These are phyloP conservation scores for Yamadazyma oceani DNA, from an alignment of 1,139 yeast species.

Conservation along the genomic window DNA sequence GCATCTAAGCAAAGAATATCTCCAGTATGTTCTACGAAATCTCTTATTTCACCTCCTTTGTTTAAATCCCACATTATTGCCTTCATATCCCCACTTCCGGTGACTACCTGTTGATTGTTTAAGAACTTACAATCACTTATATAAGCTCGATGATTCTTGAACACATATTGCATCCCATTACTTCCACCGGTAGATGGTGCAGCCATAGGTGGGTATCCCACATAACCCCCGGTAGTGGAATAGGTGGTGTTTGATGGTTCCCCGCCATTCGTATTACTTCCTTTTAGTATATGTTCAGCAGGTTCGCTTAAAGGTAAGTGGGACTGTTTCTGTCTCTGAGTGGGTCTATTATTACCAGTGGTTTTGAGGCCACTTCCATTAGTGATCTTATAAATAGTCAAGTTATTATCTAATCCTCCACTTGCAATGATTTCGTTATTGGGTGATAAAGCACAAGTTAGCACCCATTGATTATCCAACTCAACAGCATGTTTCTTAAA, in stretches of 20 bases:
- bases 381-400: conserved; percentile 64
- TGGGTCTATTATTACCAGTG: neutral
- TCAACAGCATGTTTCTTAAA: conserved; percentile 69
- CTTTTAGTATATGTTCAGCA: neutral
- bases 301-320: neutral
- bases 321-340: neutral
- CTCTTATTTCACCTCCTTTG: conserved; percentile 53
- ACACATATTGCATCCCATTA: conserved; percentile 41
- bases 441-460: conserved; percentile 73
- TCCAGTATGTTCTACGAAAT: conserved; percentile 75
- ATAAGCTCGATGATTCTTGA: conserved; percentile 83
- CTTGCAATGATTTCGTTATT: conserved; percentile 66
- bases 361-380: neutral
- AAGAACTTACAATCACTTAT: conserved; percentile 74
- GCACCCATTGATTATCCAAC: conserved; percentile 74
- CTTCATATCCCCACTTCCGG: conserved; percentile 85
- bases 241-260: neutral
- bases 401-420: conserved; percentile 80
- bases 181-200: conserved; percentile 12
- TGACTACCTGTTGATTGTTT: conserved; percentile 50
- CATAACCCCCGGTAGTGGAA: too few relatives aligned
- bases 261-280: neutral
- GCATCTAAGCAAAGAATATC: conserved; percentile 65
- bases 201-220: conserved; percentile 4
- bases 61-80: conserved; percentile 78